These are phyloP conservation scores for Polytrichum commune DNA, from an alignment of 225 moss, liverwort and hornwort genomes.

Conservation along the genomic window DNA sequence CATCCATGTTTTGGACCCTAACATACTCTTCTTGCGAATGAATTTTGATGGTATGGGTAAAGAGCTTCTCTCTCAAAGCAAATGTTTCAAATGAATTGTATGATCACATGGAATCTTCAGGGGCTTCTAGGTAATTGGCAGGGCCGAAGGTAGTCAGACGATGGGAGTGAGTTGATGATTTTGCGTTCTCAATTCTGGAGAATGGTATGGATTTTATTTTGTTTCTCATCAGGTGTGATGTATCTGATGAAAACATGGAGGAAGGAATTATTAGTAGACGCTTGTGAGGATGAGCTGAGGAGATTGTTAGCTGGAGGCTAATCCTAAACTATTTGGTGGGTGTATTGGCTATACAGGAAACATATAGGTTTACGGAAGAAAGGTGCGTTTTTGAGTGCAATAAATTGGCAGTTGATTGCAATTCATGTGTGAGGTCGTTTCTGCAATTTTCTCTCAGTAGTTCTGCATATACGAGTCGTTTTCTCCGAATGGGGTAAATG, in stretches of 20 bases:
- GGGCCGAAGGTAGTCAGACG: not conserved
- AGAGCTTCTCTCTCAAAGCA: not conserved
- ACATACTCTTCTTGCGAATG: not conserved
- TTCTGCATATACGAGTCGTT: not conserved
- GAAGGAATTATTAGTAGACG: conserved; percentile 3
- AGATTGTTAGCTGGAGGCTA: conserved; percentile 3
- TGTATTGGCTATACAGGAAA: conserved; percentile 25
- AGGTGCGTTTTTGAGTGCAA: conserved; percentile 33
- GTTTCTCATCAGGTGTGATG: not conserved
- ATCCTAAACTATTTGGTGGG: not conserved
- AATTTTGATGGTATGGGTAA: not conserved
- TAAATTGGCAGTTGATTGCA: conserved; percentile 10
- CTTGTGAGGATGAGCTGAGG: conserved; percentile 5
- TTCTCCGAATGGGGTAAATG: conserved; percentile 2
- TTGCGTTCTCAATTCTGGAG: not conserved
- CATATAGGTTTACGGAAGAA: conserved; percentile 36
- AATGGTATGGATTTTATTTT: not conserved
- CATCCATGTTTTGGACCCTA: not conserved
- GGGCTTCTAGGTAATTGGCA: no score
- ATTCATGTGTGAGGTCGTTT: conserved; percentile 4
- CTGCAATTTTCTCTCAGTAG: not conserved
- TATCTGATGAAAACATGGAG: not conserved
- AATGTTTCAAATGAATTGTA: not conserved
- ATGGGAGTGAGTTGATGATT: not conserved
- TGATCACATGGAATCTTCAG: no score